These are phyloP conservation scores for Sclerotinia trifoliorum DNA, from an alignment of 2,329 filamentous ascomycete species.

Conservation along the genomic window DNA sequence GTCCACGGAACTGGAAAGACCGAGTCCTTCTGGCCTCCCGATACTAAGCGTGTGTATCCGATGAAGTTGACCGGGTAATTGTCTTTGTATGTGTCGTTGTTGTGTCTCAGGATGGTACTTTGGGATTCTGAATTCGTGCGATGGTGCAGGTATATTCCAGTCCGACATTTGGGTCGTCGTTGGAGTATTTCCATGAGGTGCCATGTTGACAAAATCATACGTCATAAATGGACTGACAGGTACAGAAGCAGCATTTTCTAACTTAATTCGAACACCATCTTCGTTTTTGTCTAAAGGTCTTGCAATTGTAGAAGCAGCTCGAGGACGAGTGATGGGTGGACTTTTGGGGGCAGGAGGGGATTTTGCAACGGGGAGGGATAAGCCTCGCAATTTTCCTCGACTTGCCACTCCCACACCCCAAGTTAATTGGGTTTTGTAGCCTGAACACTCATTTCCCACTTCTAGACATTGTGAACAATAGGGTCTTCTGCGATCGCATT, in stretches of 20 bases:
- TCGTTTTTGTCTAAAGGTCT: constrained; percentile 29
- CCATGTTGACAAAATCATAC: constrained; percentile 45
- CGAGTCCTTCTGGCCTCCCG: constrained; percentile 36
- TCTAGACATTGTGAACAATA: constrained; percentile 96
- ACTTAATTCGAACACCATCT: constrained; percentile 39
- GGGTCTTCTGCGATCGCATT: constrained; percentile 87
- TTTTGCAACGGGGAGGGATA: constrained; percentile 71
- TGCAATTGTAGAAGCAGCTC: constrained; percentile 35
- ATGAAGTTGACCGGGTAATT: constrained; percentile 51
- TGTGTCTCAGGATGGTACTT: constrained; percentile 31
- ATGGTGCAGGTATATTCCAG: constrained; percentile 37
- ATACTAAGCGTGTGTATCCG: constrained; percentile 49
- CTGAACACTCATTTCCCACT: constrained; percentile 86
- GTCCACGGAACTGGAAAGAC: constrained; percentile 43
- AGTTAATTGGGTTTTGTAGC: constrained; percentile 94
- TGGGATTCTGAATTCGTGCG: constrained; percentile 32
- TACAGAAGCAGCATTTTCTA: constrained; percentile 32
- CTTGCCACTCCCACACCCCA: constrained; percentile 97
- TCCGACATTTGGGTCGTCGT: constrained; percentile 35
- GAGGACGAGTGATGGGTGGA: constrained; percentile 34
- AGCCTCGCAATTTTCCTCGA: constrained; percentile 86
- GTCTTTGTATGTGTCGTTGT: constrained; percentile 34
- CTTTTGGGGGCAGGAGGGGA: constrained; percentile 48
- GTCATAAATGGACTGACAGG: constrained; percentile 38
- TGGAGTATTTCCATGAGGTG: constrained; percentile 35